These are phyloP conservation scores for Vachellia pachyceras DNA, from an alignment of 306 rosid species.

Conservation along the genomic window DNA sequence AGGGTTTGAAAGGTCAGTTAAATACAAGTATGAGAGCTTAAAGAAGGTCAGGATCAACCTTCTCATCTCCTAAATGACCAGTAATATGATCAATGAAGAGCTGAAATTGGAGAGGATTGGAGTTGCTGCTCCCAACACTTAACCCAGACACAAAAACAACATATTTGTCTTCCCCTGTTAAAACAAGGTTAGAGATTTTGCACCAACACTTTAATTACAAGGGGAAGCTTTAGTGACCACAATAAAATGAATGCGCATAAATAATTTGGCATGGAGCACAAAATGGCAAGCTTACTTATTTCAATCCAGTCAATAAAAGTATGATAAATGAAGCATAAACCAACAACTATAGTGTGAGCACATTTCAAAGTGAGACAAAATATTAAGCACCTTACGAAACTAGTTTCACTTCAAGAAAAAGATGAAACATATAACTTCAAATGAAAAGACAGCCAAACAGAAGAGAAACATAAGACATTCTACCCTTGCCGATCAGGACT, in stretches of 20 bases:
- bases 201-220: constrained; percentile 22
- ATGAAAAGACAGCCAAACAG: constrained; percentile 11
- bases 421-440: constrained; percentile 9
- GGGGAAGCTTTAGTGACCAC: constrained; percentile 18
- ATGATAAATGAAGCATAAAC: constrained; percentile 21
- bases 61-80: constrained; percentile 95
- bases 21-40: constrained; percentile 31
- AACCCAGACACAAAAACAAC: constrained; percentile 87
- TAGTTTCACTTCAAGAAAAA: background rate
- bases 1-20: constrained; percentile 29
- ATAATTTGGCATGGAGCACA: constrained; percentile 14
- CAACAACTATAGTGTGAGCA: constrained; percentile 27
- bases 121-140: constrained; percentile 72
- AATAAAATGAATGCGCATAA: constrained; percentile 26
- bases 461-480: constrained; percentile 8
- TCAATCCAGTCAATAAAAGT: constrained; percentile 25
- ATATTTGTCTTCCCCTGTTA: constrained; percentile 85
- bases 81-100: constrained; percentile 95
- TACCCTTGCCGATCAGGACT: background rate
- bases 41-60: constrained; percentile 54
- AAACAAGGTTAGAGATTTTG: constrained; percentile 32
- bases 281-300: constrained; percentile 22
- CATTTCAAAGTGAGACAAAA: constrained; percentile 26
- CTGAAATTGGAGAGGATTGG: constrained; percentile 91
- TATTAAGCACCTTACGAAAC: background rate